Evolutionary conservation across 2,329 filamentous ascomycete genomes (phyloP).

Genomic region (Fusarium domesticum): DNA sequence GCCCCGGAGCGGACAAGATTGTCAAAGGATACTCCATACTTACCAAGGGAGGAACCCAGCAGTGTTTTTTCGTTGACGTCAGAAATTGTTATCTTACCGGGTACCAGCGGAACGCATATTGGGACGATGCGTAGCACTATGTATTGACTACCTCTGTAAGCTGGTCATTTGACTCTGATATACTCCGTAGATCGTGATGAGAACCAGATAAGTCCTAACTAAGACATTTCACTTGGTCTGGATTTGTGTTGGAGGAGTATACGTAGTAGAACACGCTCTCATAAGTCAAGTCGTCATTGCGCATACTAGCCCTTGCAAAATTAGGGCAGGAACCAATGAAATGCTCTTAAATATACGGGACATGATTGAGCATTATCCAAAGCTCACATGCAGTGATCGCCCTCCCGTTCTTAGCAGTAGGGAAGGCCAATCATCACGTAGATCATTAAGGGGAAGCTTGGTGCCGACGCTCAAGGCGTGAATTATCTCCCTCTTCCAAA

Average conservation of each 20-base stretch:
- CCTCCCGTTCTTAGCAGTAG: conserved; percentile 13
- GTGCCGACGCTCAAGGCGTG: background rate
- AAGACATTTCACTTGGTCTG: too few species aligned
- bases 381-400: conserved; percentile 18
- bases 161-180: background rate
- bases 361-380: conserved; percentile 8
- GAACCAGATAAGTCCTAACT: background rate
- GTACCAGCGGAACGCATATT: background rate
- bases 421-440: conserved; percentile 11
- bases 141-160: too few species aligned
- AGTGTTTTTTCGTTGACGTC: background rate
- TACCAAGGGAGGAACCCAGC: too few species aligned
- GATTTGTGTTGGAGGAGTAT: too few species aligned
- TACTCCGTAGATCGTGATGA: background rate
- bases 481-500: conserved; percentile 5
- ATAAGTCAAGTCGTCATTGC: background rate
- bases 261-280: too few species aligned
- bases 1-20: too few species aligned
- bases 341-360: background rate
- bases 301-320: background rate
- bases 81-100: background rate
- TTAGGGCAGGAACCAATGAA: background rate
- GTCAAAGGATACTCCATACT: too few species aligned
- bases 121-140: background rate
- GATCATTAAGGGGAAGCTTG: background rate